Evolutionary conservation across 2,329 filamentous ascomycete species (phyloP), one percentile per base, ranked within the genome.

Genomic region (Cryphonectria japonica): DNA sequence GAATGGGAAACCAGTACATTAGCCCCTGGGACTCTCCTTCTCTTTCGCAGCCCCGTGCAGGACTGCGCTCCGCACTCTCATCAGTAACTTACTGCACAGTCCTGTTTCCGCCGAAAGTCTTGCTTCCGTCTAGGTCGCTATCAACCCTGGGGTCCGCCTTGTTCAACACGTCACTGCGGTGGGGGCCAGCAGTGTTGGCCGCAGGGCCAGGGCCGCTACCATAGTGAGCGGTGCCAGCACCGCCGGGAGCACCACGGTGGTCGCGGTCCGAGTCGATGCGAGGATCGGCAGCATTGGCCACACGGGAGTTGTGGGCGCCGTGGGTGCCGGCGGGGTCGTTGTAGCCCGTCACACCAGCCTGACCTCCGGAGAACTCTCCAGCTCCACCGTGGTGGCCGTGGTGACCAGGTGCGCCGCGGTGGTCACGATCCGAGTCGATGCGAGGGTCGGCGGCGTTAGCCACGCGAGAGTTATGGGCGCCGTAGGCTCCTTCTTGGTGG

Each of bases 141-240:
- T 89, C 87, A 63, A 89, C 85, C 37, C 84, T 80, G 3, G 87
- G 86, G 69, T 89, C 87, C 2, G 82, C 52, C 81, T 88, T 88
- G 83, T 89, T 89, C 74, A 84, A 3, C 52, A 84, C 71, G 75
- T 88, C 84, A 46, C 78, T 82, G 79, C 84, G 85, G 81, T 89
- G 87, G 14, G 85, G 85, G 26, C 85, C 84, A 41, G 83, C 84
- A 0, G 83, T 86, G 77, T 83, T 80, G 69, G 82, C 76, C 0
- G 84, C 83, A 1, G 79, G 81, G 19, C 81, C 81, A 19, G 80
- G 79, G 41, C 57, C 61, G 41, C 63, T 19, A 50, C 71, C 72
- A 50, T 72, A 34, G 64, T 72, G 64, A 5, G 72, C 66, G 22
- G 73, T 71, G 19, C 73, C 74, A 34, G 74, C 75, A 34, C 70